These are phyloP conservation scores for Penicillium aurantiogriseum DNA, from an alignment of 2,329 filamentous ascomycete species.

Conservation along the genomic window DNA sequence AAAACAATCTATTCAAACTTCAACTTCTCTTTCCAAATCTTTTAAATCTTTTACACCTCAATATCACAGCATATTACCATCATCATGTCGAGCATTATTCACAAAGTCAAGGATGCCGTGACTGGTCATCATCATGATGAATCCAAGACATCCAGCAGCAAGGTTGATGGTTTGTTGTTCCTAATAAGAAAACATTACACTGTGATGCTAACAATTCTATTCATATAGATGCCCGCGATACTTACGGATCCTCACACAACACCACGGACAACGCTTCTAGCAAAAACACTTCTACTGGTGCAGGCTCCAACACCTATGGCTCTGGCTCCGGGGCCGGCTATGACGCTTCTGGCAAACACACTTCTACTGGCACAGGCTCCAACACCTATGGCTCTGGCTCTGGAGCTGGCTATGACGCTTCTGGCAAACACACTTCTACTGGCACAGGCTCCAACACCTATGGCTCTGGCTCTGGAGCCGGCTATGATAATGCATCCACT, in stretches of 20 bases:
- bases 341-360: not conserved
- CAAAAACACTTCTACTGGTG: conserved; percentile 3
- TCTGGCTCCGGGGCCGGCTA: conserved; percentile 6
- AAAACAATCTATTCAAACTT: not conserved
- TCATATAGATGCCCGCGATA: conserved; percentile 8
- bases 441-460: conserved; percentile 4
- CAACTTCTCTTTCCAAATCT: not conserved
- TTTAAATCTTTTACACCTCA: not conserved
- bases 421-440: conserved; percentile 1
- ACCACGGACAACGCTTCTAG: not conserved
- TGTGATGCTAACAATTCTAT: not conserved
- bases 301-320: conserved; percentile 9
- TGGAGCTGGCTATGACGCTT: not conserved
- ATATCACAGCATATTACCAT: not conserved
- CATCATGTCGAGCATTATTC: conserved; percentile 48
- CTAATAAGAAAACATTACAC: not conserved
- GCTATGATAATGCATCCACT: not conserved
- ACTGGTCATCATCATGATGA: conserved; percentile 30
- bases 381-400: conserved; percentile 11
- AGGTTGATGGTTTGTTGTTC: conserved; percentile 10
- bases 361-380: not conserved
- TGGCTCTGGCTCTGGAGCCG: conserved; percentile 7
- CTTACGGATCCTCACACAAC: conserved; percentile 4
- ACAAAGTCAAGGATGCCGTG: conserved; percentile 51
- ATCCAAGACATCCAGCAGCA: conserved; percentile 22